phyloP scores from a whole-genome alignment of 2,329 filamentous ascomycete genomes.

The Epichloe uncinata region DNA sequence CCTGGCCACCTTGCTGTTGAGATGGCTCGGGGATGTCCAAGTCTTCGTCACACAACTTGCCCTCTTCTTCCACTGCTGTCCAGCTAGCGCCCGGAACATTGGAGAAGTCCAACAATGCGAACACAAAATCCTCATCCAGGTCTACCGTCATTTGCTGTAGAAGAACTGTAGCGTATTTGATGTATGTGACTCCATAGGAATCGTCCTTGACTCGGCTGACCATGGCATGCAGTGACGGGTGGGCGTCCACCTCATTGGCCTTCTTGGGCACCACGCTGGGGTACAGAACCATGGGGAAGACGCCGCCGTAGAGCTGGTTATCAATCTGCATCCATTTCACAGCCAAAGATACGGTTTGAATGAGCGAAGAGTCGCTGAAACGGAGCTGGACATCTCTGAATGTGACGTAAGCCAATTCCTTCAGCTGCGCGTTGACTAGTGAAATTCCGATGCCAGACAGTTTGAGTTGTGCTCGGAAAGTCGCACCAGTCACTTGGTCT shows the following conservation, averaged over 20 bases:
- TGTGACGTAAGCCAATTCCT: slow-evolving; percentile 86
- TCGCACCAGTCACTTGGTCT: slow-evolving; percentile 74
- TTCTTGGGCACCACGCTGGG: slow-evolving; percentile 96
- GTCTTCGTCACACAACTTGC: slow-evolving; percentile 75
- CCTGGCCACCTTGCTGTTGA: slow-evolving; percentile 70
- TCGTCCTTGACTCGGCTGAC: slow-evolving; percentile 94
- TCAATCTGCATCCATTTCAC: slow-evolving; percentile 99
- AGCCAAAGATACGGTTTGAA: slow-evolving; percentile 79
- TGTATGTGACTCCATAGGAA: slow-evolving; percentile 92
- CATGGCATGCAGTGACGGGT: slow-evolving; percentile 86
- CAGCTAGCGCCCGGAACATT: slow-evolving; percentile 85
- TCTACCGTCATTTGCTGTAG: slow-evolving; percentile 97
- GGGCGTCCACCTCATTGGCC: slow-evolving; percentile 87
- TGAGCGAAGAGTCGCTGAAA: slow-evolving; percentile 83
- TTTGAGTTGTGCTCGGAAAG: slow-evolving; percentile 77
- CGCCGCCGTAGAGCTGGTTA: slow-evolving; percentile 94
- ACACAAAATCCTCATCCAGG: slow-evolving; percentile 96
- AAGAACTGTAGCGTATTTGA: slow-evolving; percentile 92
- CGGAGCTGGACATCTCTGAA: slow-evolving; percentile 83
- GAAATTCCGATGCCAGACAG: slow-evolving; percentile 88
- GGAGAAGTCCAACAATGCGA: slow-evolving; percentile 85
- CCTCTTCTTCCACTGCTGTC: slow-evolving; percentile 54
- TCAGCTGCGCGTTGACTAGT: slow-evolving; percentile 81
- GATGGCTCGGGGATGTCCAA: slow-evolving; percentile 88
- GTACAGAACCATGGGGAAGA: slow-evolving; percentile 95